Evolutionary conservation across 2,329 filamentous ascomycete species (phyloP).

Genomic region (Colletotrichum chlorophyti): DNA sequence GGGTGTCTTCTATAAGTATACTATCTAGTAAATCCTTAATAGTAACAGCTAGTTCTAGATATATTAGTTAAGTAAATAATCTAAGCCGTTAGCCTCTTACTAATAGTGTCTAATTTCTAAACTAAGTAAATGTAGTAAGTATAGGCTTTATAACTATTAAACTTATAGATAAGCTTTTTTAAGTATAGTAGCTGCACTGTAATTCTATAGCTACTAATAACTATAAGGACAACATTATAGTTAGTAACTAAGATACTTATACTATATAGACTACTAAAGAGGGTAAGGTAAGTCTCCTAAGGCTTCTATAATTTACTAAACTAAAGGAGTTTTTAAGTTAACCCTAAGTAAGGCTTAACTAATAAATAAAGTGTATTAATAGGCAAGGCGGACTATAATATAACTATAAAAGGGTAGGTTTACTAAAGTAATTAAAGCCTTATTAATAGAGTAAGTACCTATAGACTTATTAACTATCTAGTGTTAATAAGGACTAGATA

Average conservation of each 20-base stretch:
- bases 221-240: slow-evolving; percentile 41
- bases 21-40: slow-evolving; percentile 11
- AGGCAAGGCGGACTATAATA: not conserved
- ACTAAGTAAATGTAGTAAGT: slow-evolving; percentile 37
- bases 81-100: slow-evolving; percentile 17
- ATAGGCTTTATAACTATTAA: slow-evolving; percentile 36
- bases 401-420: not conserved
- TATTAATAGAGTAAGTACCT: not conserved
- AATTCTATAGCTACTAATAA: slow-evolving; percentile 43
- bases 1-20: slow-evolving; percentile 10
- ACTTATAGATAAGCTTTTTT: slow-evolving; percentile 42
- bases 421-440: not conserved
- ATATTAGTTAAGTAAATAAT: not conserved
- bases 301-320: not conserved
- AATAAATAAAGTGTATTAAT: not conserved
- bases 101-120: slow-evolving; percentile 31
- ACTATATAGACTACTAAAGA: slow-evolving; percentile 42
- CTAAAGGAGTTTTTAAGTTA: not conserved
- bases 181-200: slow-evolving; percentile 41
- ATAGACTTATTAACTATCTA: not conserved
- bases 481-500: not conserved
- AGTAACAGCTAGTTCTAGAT: slow-evolving; percentile 9
- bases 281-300: slow-evolving; percentile 25
- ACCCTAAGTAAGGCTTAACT: not conserved
- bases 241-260: slow-evolving; percentile 33